Percentiles rank a stretch among this genome's conserved stretches.
Evolutionary conservation across 441 rosid species (phyloP).

Genomic region (Viola pubescens): DNA sequence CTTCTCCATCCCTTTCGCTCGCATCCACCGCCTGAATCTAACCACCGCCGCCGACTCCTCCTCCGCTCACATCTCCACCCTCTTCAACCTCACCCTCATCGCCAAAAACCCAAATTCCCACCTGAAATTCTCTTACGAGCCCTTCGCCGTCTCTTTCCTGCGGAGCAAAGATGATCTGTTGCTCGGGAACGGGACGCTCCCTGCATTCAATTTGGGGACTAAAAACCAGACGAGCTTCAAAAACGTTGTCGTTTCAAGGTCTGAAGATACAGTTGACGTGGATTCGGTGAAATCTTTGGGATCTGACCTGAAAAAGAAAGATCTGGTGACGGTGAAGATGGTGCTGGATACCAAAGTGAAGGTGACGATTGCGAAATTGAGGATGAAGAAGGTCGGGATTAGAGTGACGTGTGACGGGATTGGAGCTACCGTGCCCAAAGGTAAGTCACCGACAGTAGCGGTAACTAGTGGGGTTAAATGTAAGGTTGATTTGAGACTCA

Average conservation of each 20-base stretch:
- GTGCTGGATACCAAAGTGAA: slow-evolving; percentile 52
- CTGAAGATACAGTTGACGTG: slow-evolving; percentile 23
- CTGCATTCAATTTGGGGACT: slow-evolving; percentile 42
- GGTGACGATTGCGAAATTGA: slow-evolving; percentile 53
- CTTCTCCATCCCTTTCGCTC: slow-evolving; percentile 62
- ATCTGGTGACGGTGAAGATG: slow-evolving; percentile 30
- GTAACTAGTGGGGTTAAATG: slow-evolving; percentile 49
- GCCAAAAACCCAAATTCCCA: slow-evolving; percentile 82
- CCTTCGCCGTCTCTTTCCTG: slow-evolving; percentile 32
- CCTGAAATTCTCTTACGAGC: slow-evolving; percentile 52
- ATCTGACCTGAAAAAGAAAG: slow-evolving; percentile 46
- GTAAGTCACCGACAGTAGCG: slow-evolving; percentile 53
- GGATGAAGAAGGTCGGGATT: slow-evolving; percentile 49
- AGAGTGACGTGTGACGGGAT: slow-evolving; percentile 67
- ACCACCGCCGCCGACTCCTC: slow-evolving; percentile 60
- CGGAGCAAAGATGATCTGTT: slow-evolving; percentile 23
- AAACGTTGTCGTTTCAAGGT: slow-evolving; percentile 35
- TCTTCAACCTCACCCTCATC: slow-evolving; percentile 50
- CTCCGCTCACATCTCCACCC: slow-evolving; percentile 34
- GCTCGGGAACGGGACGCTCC: slow-evolving; percentile 51
- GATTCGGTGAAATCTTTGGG: slow-evolving; percentile 44
- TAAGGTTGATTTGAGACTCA: slow-evolving; percentile 66
- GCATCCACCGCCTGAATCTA: slow-evolving; percentile 56
- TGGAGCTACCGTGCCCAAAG: slow-evolving; percentile 41
- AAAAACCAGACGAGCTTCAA: slow-evolving; percentile 60